Evolutionary conservation across 768 basidiomycete genomes (phyloP), one percentile per base, ranked within the genome.

Genomic region (Hygrophorus russula): DNA sequence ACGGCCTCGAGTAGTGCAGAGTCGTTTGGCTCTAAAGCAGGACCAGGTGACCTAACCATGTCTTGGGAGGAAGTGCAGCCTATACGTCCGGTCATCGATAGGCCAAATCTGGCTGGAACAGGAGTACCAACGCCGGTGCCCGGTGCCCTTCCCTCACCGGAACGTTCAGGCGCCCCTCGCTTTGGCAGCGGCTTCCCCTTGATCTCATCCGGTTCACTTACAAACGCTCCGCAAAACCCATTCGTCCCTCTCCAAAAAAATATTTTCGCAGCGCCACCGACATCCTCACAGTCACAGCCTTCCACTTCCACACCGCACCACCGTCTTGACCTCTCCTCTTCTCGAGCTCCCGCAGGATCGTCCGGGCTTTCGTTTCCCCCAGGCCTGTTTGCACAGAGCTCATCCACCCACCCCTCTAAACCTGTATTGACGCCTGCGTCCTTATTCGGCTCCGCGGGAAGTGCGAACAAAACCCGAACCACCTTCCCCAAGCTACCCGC

Each of bases 401-500:
- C 37, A 34, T 41, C 39, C 35, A n/a, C 32, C 4, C 3, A 24
- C 24, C 11, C 24, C 6, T 35, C 37, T 11, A 15, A 18, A 24
- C 32, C 39, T 5, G 4, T 44, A 12, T 24, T 40, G 42, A 31
- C 40, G 39, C 13, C 10, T 33, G 17, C 39, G 28, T 27, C 30
- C 30, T 15, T 20, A 30, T 34, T 20, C 60, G 59, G n/a, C 56
- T 56, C 6, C 57, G 54, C 40, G 59, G 59, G 40, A 60, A 59
- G 42, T 44, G 78, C 81, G 1, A 70, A 69, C 39, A 65, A 63
- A 27, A 67, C 70, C 7, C 68, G 65, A 17, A 85, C 84, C 49
- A 82, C 82, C 3, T 85, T 85, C 55, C 84, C 76, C 53, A 66
- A 70, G 30, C 80, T 78, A 0, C 70, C 75, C 3, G 49, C 59